Conservation (phyloP, 2,329 filamentous ascomycete species). For the Aspergillus brunneoviolaceus region DNA sequence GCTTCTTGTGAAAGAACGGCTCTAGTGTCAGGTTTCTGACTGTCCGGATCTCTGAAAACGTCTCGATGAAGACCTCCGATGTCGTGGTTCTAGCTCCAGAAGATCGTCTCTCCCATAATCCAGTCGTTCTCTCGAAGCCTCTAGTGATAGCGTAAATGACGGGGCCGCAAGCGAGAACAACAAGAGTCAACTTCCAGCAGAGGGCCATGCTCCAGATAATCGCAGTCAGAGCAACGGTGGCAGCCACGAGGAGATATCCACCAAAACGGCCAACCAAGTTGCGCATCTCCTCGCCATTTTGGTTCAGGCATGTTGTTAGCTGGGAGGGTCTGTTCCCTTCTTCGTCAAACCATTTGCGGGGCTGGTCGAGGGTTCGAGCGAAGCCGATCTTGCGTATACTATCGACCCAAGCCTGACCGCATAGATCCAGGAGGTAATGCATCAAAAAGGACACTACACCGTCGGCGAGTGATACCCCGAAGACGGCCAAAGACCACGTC, state of each 20-base stretch:
- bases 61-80: slow-evolving; percentile 68
- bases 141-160: slow-evolving; percentile 66
- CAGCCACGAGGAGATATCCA: slow-evolving; percentile 66
- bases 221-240: slow-evolving; percentile 66
- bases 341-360: slow-evolving; percentile 74
- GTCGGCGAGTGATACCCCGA: slow-evolving; percentile 67
- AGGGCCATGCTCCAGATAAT: slow-evolving; percentile 71
- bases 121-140: slow-evolving; percentile 63
- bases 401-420: slow-evolving; percentile 76
- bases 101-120: slow-evolving; percentile 69
- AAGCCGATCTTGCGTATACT: slow-evolving; percentile 67
- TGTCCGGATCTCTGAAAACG: slow-evolving; percentile 74
- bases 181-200: slow-evolving; percentile 78
- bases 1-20: slow-evolving; percentile 65
- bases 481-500: slow-evolving; percentile 68
- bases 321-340: slow-evolving; percentile 62
- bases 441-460: slow-evolving; percentile 64
- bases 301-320: slow-evolving; percentile 72
- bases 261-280: slow-evolving; percentile 77
- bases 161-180: slow-evolving; percentile 68
- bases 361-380: slow-evolving; percentile 69
- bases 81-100: slow-evolving; percentile 63
- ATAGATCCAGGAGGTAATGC: slow-evolving; percentile 69
- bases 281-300: slow-evolving; percentile 82
- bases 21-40: slow-evolving; percentile 76